phyloP scores from a whole-genome alignment of 768 basidiomycete genomes.

The Leccinum uliginosum region DNA sequence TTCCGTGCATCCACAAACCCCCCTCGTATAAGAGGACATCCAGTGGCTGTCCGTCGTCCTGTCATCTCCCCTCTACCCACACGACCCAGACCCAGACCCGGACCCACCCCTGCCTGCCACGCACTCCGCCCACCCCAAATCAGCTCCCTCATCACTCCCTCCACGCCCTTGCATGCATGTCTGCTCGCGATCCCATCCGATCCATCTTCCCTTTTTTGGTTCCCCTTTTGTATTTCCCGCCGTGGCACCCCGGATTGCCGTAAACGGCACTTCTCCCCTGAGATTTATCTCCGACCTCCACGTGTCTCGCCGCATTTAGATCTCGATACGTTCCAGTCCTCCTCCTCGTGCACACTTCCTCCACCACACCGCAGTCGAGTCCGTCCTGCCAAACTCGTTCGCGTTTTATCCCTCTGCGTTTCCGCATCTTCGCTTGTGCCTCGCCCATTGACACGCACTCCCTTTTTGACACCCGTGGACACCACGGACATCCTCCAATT shows the following conservation, averaged over 20 bases:
- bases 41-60: conserved; percentile 20
- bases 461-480: conserved; percentile 15
- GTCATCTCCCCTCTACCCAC: conserved; percentile 26
- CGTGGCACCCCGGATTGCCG: conserved; percentile 31
- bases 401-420: conserved; percentile 1
- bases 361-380: conserved; percentile 22
- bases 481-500: conserved; percentile 14
- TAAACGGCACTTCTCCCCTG: conserved; percentile 13
- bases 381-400: background rate
- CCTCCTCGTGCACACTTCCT: conserved; percentile 12
- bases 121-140: conserved; percentile 23
- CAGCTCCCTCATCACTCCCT: conserved; percentile 14
- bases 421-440: conserved; percentile 9
- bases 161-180: conserved; percentile 22
- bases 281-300: conserved; percentile 29
- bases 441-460: background rate
- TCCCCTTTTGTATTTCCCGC: conserved; percentile 16
- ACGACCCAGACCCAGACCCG: conserved; percentile 17
- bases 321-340: conserved; percentile 14
- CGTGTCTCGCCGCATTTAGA: conserved; percentile 21
- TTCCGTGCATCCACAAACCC: background rate
- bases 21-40: conserved; percentile 18
- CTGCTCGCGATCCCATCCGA: conserved; percentile 10
- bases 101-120: conserved; percentile 11
- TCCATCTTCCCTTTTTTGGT: conserved; percentile 14